Base-by-base conservation (phyloP, 2,329 filamentous ascomycete species). In the Xylariaceae sp. region DNA sequence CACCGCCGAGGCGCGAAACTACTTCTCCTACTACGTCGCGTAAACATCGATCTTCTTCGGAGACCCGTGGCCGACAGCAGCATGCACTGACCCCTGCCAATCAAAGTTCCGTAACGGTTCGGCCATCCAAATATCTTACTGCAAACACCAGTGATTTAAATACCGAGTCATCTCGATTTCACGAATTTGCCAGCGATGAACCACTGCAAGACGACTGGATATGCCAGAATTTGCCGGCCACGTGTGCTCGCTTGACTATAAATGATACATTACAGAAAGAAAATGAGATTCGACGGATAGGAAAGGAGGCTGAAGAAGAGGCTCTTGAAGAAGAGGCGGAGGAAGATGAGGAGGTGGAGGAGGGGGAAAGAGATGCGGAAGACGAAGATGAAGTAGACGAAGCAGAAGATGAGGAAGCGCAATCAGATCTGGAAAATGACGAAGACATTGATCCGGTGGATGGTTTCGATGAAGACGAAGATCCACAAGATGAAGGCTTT, bases 181-280 rank as follows among this genome's bases (percentile, higher is more conserved):
- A 96, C 68, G 92, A 96, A 65, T 97, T 97, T 69, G 92, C 89
- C 41, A 91, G 87, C 67, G 91, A 89, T 47, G 80, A 85, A 54
- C 79, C 87, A 39, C 84, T 89, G 54, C 88, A 94, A 57, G 92
- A 96, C 54, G 92, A 96, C 64, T 99, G 94, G 94, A 89, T 95
- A 29, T 76, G 76, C 15, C 84, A 87, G 52, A 86, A 89, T 64
- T 76, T 81, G 32, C 77, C 80, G 7, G 80, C 81, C 30, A 76
- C 84, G 60, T 79, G 79, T 52, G 79, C 79, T 47, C 90, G 89
- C 65, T 78, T 99, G 37, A 97, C 92, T 3, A 86, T 99, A 60
- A 85, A 87, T 61, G 94, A 97, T 68, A 95, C 92, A 4, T 78
- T 99, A 61, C 80, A 84, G 68, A 95, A 95, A 71, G 94, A 99